Base-by-base conservation (phyloP, 768 basidiomycete genomes). In the Boletus bicolor region DNA sequence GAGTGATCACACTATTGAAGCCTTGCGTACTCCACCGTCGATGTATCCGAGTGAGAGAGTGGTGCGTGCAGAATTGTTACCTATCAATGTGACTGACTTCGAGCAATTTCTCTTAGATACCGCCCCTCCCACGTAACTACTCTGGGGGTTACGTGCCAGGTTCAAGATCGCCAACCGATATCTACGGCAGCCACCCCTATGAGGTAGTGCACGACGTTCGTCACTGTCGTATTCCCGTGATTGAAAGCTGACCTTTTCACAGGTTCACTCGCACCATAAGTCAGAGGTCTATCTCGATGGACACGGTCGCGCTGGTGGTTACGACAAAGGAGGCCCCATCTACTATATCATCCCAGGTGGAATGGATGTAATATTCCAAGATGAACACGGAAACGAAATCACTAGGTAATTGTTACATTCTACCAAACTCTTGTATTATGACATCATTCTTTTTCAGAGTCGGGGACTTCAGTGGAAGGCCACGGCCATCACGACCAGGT, bases 291-390 rank as follows among this genome's bases (percentile, higher is more conserved):
- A 65, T 49, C 52, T 49, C n/a, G 67, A 68, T 56, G 47, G 63
- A 60, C 48, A 69, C 47, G 50, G 55, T 53, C 61, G 57, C 44
- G 7, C 56, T 11, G 12, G 42, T n/a, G 51, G 63, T 42, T 43
- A 66, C 57, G 49, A 64, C 15, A 62, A 64, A 42, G 66, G 63
- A 7, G 58, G 61, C 58, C 57, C 81, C 68, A 60, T 75, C 73
- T 76, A 76, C 65, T 89, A 88, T 60, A 80, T 89, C 59, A 78
- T 88, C 47, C 87, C 87, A 37, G 77, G 76, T 17, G 86, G 85
- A 21, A 73, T 82, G 56, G 79, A 83, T 55, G 82, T 88, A 6
- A 78, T 88, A 44, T 87, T 89, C 61, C 78, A 84, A 66, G 86
- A 88, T 62, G 80, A 82, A 59, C 69, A 76, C 19, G 86, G 86